A percentile compares a stretch with the other conserved stretches of the same genome.
These are phyloP conservation scores for Spathaspora sp. DNA, from an alignment of 1,139 yeast species.

Conservation along the genomic window DNA sequence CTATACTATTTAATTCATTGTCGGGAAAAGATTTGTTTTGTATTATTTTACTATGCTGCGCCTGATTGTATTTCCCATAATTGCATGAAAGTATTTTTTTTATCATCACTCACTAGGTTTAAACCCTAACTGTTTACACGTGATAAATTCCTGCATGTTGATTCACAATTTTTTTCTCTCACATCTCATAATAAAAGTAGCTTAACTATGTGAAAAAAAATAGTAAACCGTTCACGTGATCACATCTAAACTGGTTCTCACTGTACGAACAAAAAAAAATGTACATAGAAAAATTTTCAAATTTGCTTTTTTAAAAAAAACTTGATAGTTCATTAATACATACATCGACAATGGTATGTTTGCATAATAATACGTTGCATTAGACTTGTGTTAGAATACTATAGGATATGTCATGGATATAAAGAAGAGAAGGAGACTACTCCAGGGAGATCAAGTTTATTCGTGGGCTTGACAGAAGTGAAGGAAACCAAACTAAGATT, in stretches of 20 bases:
- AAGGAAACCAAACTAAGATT: not conserved
- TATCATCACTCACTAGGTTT: not conserved
- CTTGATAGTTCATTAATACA: conserved; percentile 5
- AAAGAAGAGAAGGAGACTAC: not conserved
- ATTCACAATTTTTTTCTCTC: not conserved
- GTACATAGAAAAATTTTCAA: not conserved
- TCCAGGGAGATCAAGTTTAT: not conserved
- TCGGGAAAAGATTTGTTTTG: not conserved
- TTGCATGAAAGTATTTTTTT: not conserved
- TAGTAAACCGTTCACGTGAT: not conserved
- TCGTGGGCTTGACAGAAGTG: not conserved
- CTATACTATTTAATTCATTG: too few relatives aligned
- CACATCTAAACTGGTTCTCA: not conserved
- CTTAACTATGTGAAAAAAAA: not conserved
- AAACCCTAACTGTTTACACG: not conserved
- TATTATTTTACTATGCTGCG: too few relatives aligned
- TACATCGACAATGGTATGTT: conserved; percentile 18
- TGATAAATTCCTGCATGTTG: conserved; percentile 1
- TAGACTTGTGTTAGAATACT: not conserved
- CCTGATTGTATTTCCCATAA: too few relatives aligned
- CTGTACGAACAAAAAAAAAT: not conserved
- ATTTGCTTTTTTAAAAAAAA: not conserved
- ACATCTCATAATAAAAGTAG: not conserved
- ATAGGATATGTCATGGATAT: not conserved
- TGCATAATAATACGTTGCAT: not conserved